Evolutionary conservation across 345 rosid genomes (phyloP).

Genomic region (Gynandropsis gynandra): DNA sequence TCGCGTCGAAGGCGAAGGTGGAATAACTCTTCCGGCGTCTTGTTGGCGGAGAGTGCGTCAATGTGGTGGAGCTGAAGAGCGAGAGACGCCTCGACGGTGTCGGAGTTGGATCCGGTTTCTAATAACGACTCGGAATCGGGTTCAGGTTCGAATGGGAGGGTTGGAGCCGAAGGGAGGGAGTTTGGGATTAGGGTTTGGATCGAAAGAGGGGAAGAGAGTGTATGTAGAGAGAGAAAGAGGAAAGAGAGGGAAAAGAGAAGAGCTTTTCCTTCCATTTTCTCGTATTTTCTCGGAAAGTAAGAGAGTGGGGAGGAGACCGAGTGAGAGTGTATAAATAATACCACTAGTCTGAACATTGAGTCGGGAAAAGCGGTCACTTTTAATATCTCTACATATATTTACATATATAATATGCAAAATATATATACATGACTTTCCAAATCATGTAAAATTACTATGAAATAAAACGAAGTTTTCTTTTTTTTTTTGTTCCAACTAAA

Average conservation of each 20-base stretch:
- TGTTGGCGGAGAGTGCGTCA: slow-evolving; percentile 52
- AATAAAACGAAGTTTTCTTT: too few relatives aligned
- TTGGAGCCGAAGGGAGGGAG: slow-evolving; percentile 39
- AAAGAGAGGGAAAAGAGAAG: slow-evolving; percentile 30
- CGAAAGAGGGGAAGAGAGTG: slow-evolving; percentile 24
- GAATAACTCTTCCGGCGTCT: slow-evolving; percentile 59
- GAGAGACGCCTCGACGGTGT: slow-evolving; percentile 25
- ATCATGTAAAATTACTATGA: neutral
- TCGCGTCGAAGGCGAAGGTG: slow-evolving; percentile 64
- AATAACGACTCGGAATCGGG: slow-evolving; percentile 17
- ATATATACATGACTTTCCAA: neutral
- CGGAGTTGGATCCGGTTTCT: slow-evolving; percentile 19
- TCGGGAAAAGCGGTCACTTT: slow-evolving; percentile 1
- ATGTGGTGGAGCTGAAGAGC: slow-evolving; percentile 60
- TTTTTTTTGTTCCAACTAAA: too few relatives aligned
- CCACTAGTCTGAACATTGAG: slow-evolving; percentile 6
- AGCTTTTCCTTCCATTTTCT: slow-evolving; percentile 24
- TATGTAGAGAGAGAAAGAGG: slow-evolving; percentile 28
- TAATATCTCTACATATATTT: neutral
- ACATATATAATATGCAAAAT: neutral
- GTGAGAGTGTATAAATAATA: slow-evolving; percentile 21
- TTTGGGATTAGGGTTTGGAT: slow-evolving; percentile 35
- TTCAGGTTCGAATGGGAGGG: slow-evolving; percentile 25
- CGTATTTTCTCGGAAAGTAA: slow-evolving; percentile 19
- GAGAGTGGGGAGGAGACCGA: neutral